Conservation (phyloP, 2,329 filamentous ascomycete genomes). For the Colletotrichum cordylinicola region DNA sequence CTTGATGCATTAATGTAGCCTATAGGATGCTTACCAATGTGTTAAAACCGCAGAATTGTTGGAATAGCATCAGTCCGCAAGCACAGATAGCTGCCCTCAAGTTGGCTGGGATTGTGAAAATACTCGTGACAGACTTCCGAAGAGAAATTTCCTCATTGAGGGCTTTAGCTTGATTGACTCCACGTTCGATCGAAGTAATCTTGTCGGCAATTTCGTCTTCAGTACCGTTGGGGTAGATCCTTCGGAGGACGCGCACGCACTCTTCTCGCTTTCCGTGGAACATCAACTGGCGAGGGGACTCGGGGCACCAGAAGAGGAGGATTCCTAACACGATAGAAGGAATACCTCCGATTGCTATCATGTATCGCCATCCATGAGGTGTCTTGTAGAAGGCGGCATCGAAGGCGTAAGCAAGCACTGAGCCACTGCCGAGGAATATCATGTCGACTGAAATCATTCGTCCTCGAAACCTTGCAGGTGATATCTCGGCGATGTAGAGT, state of each 20-base stretch:
- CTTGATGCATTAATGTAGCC: neutral
- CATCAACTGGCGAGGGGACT: conserved; percentile 25
- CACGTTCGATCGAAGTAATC: conserved; percentile 12
- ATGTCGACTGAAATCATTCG: conserved; percentile 30
- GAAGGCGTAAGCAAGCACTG: conserved; percentile 27
- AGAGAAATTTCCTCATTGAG: conserved; percentile 2
- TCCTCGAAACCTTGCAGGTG: conserved; percentile 26
- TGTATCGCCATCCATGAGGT: conserved; percentile 27
- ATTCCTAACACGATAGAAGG: conserved; percentile 24
- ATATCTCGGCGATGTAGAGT: conserved; percentile 30
- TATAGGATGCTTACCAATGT: neutral
- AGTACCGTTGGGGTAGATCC: neutral
- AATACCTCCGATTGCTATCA: conserved; percentile 12
- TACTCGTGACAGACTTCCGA: conserved; percentile 25
- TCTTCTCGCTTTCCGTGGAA: conserved; percentile 36
- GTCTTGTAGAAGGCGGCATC: conserved; percentile 39
- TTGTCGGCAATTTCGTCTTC: conserved; percentile 34
- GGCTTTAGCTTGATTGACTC: neutral
- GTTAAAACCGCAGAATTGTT: conserved; percentile 26
- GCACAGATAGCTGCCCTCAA: conserved; percentile 45
- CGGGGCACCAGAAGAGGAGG: conserved; percentile 17
- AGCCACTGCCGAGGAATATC: conserved; percentile 26
- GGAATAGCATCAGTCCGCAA: conserved; percentile 49
- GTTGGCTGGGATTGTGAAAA: conserved; percentile 40
- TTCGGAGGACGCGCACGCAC: conserved; percentile 21